Percentiles rank a stretch among this genome's conserved stretches.
phyloP scores from a whole-genome alignment of 495 filamentous ascomycete genomes.

The Penicillium canariense region DNA sequence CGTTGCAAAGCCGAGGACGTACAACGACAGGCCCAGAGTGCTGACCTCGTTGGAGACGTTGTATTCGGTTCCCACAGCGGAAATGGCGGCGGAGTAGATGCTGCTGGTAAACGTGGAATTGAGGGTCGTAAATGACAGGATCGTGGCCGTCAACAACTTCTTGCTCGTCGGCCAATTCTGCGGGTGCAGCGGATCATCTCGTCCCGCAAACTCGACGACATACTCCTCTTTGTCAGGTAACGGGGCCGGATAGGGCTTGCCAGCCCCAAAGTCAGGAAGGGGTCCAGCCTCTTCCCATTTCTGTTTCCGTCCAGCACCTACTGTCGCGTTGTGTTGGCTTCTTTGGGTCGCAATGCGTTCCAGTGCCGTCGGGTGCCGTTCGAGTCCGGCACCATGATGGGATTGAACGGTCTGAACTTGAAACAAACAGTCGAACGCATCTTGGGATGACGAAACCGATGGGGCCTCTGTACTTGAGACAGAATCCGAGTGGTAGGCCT shows the following conservation, averaged over 20 bases:
- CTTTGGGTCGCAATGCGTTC: conserved; percentile 72
- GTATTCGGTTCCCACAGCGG: conserved; percentile 47
- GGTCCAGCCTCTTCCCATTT: conserved; percentile 51
- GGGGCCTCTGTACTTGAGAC: conserved; percentile 8
- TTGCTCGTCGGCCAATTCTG: conserved; percentile 78
- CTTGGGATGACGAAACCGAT: conserved; percentile 21
- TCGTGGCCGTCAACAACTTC: conserved; percentile 69
- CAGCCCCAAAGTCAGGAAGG: conserved; percentile 61
- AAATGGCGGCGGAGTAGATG: conserved; percentile 55
- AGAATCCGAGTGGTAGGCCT: conserved; percentile 2
- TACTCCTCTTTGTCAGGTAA: conserved; percentile 76
- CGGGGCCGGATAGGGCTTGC: conserved; percentile 73
- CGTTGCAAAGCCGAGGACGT: conserved; percentile 60
- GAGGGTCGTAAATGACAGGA: conserved; percentile 77
- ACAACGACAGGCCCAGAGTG: conserved; percentile 56
- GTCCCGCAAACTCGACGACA: conserved; percentile 75
- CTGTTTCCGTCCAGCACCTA: conserved; percentile 57
- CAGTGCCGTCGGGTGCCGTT: conserved; percentile 69
- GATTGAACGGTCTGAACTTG: conserved; percentile 54
- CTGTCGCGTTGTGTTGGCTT: conserved; percentile 73
- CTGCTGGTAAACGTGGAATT: conserved; percentile 65
- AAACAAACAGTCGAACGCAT: conserved; percentile 42
- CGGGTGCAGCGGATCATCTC: conserved; percentile 74
- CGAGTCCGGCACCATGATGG: conserved; percentile 55
- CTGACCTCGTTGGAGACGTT: conserved; percentile 54